phyloP scores from a whole-genome alignment of 1,139 yeast species.

The Pichia kudriavzevii region DNA sequence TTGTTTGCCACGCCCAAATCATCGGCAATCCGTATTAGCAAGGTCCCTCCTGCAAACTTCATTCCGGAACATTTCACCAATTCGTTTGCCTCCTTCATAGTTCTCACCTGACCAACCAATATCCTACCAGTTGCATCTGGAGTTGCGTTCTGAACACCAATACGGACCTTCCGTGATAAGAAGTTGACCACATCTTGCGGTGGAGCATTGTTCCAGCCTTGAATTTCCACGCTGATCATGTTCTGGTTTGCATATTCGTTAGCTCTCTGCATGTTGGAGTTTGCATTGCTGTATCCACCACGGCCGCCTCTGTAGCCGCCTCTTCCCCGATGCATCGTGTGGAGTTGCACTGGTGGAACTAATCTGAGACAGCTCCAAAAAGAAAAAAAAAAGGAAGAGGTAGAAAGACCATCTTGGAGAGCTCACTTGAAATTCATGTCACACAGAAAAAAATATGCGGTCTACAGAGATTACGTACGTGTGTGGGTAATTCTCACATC shows the following conservation, averaged over 20 bases:
- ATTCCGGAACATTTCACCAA: conserved; percentile 65
- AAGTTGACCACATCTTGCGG: conserved; percentile 62
- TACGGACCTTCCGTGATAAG: conserved; percentile 58
- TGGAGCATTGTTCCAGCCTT: conserved; percentile 79
- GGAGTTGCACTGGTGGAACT: too few relatives aligned
- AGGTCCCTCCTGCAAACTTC: conserved; percentile 67
- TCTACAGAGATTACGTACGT: too few relatives aligned
- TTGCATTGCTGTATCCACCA: conserved; percentile 18
- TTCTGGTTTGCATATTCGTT: conserved; percentile 33
- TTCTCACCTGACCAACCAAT: conserved; percentile 46
- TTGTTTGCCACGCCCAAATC: conserved; percentile 16
- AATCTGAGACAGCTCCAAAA: too few relatives aligned
- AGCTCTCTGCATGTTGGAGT: conserved; percentile 17
- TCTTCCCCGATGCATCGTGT: conserved; percentile 35
- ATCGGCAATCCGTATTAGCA: conserved; percentile 44
- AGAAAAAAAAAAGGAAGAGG: too few relatives aligned
- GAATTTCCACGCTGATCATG: conserved; percentile 48
- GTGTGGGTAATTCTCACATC: too few relatives aligned
- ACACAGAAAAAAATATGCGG: too few relatives aligned
- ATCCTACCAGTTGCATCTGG: conserved; percentile 40
- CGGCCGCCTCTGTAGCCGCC: conserved; percentile 7
- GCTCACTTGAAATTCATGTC: too few relatives aligned
- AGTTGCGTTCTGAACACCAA: conserved; percentile 42
- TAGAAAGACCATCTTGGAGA: too few relatives aligned
- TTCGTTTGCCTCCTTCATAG: conserved; percentile 48